Base-by-base conservation (phyloP, 306 rosid genomes). In the Casuarina equisetifolia region DNA sequence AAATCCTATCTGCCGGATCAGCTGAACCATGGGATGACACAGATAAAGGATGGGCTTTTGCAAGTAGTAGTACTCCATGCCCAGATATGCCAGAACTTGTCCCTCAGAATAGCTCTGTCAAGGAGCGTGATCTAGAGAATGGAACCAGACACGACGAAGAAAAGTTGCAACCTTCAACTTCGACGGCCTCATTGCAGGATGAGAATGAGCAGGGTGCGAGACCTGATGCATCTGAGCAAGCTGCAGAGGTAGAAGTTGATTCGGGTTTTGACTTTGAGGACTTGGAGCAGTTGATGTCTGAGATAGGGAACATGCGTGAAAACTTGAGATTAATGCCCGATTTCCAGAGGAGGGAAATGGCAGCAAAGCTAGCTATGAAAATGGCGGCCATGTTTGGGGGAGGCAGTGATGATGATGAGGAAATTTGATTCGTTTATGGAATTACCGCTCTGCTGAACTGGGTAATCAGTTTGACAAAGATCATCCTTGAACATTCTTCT, bases 311-410 rank as follows among this genome's bases (percentile, higher is more conserved):
- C 78, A 80, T 87, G 91, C 97, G 94, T 9, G 82, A 78, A 32
- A 89, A 85, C 62, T 80, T 94, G 84, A 91, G 98, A 83, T 80
- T 92, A 84, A 92, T 94, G 96, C 97, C 97, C 11, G 98, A 92
- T 86, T 92, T 90, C 82, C 93, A 89, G 83, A 88, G 96, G 81
- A 80, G 90, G 81, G 96, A 92, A 78, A 94, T 85, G 96, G 97
- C 97, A 3, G 97, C 97, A 59, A 90, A 94, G 75, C 74, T 92
- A 44, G 94, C 97, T 4, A 70, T 88, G 94, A 92, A 89, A 88
- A 90, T 92, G 97, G 98, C 97, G 70, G 62, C 92, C 80, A 80
- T 92, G 85, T 94, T 90, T 82, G 92, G 90, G 67, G 98, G 90
- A 38, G 86, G 74, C 36, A 91, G 94, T 78, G 98, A 85, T 3